Base-by-base conservation (phyloP, 768 basidiomycete species). In the Leccinum subtestaceum region DNA sequence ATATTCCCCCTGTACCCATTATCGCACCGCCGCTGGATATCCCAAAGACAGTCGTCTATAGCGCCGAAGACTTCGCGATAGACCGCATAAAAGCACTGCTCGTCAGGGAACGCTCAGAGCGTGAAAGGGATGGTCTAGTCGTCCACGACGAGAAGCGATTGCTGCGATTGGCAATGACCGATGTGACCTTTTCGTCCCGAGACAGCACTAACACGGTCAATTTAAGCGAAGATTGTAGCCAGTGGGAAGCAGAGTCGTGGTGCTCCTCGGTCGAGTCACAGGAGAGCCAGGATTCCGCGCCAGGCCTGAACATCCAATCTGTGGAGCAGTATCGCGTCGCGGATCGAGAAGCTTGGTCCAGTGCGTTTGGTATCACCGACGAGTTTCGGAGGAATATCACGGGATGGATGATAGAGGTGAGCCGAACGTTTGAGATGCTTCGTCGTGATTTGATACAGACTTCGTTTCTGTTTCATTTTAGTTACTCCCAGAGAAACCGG, bases 21-120 rank as follows among this genome's bases (percentile, higher is more conserved):
- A 81, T 86, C 13, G 83, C 83, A 4, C 85, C 85, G 2, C 83
- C 85, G 0, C 52, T 64, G 67, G 74, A 8, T 65, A 70, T 25
- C 60, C 72, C 6, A 38, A 65, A 25, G 74, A 76, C 54, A 0
- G 1, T 23, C 0, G 38, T 71, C 15, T 51, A 25, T 17, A 77
- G 72, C 21, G 53, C 57, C 1, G 81, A 81, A 51, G 78, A 78
- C 29, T 56, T 69, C 13, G 82, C 84, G 1, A 79, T 83, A 59
- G 62, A 70, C 1, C 69, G 84, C 2, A 67, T 86, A 8, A 59
- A 58, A 4, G 63, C 74, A 2, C 75, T 81, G 21, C 62, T 83
- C 5, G 68, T 71, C 38, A 72, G 21, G 46, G 47, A 49, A 67
- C 65, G 62, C 9, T 65, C 58, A 0, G 70, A 73, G 21, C 66